Percentiles rank a stretch among this genome's conserved stretches.
Conservation (phyloP, 257 asterid species). For the Gentiana macrophylla region DNA sequence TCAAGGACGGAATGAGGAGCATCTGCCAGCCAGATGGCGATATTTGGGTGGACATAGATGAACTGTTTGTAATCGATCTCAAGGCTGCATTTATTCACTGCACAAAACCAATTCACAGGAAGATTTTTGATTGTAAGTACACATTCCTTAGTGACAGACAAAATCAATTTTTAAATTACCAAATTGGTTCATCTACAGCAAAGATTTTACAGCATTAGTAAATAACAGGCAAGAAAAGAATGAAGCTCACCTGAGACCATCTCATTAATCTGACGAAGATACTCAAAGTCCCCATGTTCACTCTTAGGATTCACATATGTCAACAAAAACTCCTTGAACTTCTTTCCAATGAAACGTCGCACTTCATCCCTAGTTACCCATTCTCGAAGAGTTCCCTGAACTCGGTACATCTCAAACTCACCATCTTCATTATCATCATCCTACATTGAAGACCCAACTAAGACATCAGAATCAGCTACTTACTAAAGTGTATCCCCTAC, state of each 20-base stretch:
- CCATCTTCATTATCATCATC: slow-evolving; percentile 85
- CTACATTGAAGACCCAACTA: slow-evolving; percentile 22
- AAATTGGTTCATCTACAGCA: slow-evolving; percentile 2
- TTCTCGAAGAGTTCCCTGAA: slow-evolving; percentile 95
- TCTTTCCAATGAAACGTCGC: slow-evolving; percentile 82
- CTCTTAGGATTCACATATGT: slow-evolving; percentile 71
- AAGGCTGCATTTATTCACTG: slow-evolving; percentile 97
- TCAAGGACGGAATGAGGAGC: slow-evolving; percentile 99
- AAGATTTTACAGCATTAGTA: background rate
- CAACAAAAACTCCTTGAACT: slow-evolving; percentile 81
- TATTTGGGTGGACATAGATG: slow-evolving; percentile 71
- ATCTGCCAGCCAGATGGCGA: slow-evolving; percentile 98
- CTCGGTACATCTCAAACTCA: slow-evolving; percentile 82
- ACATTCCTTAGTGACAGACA: background rate
- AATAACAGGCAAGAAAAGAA: background rate
- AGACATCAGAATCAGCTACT: slow-evolving; percentile 1
- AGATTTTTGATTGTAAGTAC: background rate
- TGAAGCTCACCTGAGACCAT: slow-evolving; percentile 74
- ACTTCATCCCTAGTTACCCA: slow-evolving; percentile 99
- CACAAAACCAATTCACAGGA: slow-evolving; percentile 12
- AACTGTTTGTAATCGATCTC: slow-evolving; percentile 95
- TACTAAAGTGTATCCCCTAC: too few relatives aligned
- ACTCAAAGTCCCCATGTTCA: slow-evolving; percentile 77
- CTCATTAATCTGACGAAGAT: slow-evolving; percentile 86
- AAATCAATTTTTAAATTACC: background rate